Evolutionary conservation across 495 filamentous ascomycete genomes (phyloP).

Genomic region (Cercophora samala): DNA sequence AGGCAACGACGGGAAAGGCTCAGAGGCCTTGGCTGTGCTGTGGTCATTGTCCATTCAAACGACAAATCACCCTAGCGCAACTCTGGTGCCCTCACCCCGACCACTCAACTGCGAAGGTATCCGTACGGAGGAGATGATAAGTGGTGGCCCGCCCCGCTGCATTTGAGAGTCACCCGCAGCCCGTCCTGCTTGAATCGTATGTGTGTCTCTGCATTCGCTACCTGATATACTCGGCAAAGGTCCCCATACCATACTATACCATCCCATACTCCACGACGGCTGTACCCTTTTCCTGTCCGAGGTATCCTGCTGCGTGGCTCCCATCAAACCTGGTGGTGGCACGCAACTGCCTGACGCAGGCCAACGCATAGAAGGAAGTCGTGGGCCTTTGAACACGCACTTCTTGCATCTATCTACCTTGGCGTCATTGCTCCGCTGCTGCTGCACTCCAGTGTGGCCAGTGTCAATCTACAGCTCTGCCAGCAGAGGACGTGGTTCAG

Average conservation of each 20-base stretch:
- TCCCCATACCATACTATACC: too few species aligned
- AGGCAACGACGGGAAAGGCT: conserved; percentile 17
- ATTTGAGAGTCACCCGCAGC: conserved; percentile 35
- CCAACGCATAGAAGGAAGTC: conserved; percentile 20
- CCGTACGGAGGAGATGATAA: conserved; percentile 24
- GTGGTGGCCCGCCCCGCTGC: conserved; percentile 43
- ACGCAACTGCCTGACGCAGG: conserved; percentile 22
- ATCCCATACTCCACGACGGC: neutral
- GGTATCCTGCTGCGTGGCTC: conserved; percentile 24
- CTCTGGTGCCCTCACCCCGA: conserved; percentile 22
- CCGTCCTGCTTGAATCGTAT: conserved; percentile 27
- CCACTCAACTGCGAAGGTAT: conserved; percentile 43
- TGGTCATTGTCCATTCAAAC: conserved; percentile 29
- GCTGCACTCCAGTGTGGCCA: conserved; percentile 6
- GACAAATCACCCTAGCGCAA: conserved; percentile 26
- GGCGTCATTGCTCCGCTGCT: conserved; percentile 3
- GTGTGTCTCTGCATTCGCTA: conserved; percentile 27
- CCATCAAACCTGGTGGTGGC: conserved; percentile 8
- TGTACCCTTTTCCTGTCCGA: conserved; percentile 19
- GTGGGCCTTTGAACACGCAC: conserved; percentile 24
- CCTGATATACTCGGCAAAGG: conserved; percentile 31
- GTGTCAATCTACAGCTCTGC: conserved; percentile 2
- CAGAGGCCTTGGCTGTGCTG: conserved; percentile 25
- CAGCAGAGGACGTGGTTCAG: conserved; percentile 15
- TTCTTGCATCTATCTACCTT: conserved; percentile 17